Base-by-base conservation (phyloP, 257 asterid species). In the Nicotiana obtusifolia region DNA sequence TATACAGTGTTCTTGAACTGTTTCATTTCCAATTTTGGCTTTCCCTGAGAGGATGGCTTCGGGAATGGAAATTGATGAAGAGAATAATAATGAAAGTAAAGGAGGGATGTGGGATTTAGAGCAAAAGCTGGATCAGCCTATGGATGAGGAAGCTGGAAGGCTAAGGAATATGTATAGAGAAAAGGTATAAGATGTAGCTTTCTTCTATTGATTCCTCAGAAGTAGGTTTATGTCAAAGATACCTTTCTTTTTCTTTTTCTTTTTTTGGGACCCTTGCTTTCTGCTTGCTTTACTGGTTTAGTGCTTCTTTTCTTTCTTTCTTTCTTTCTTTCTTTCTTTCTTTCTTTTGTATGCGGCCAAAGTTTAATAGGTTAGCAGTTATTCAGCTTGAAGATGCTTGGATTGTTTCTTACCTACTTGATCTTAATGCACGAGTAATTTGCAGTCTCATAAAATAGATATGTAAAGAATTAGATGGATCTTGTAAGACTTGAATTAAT, bases 61-160 rank as follows among this genome's bases (percentile, higher is more conserved):
- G 82, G 90, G 84, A 79, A 81, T 84, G 85, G 97, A 88, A 81
- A 89, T 82, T 81, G 94, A 89, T 73, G 97, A 90, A 26, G 93
- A 82, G 19, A 52, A 54, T 82, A 57, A 71, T 20, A 54, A 60
- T 83, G 97, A 87, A 65, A 87, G 83, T 20, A 94, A 92, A 84
- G 99, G 99, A 16, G 84, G 93, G 81, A 94, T 96, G 98, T 96
- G 99, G 99, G 97, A 54, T 84, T 90, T 96, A 89, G 99, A 96
- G 79, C 97, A 96, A 91, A 96, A 91, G 86, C 94, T 96, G 81
- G 99, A 96, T 90, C 98, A 96, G 86, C 97, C 98, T 30, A 93
- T 96, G 99, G 99, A 96, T 64, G 99, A 94, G 87, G 99, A 96
- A 64, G 99, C 98, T 89, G 98, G 92, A 54, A 93, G 89, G 65